Evolutionary conservation across 768 basidiomycete genomes (phyloP).

Genomic region (Nevesoporus exiguus): DNA sequence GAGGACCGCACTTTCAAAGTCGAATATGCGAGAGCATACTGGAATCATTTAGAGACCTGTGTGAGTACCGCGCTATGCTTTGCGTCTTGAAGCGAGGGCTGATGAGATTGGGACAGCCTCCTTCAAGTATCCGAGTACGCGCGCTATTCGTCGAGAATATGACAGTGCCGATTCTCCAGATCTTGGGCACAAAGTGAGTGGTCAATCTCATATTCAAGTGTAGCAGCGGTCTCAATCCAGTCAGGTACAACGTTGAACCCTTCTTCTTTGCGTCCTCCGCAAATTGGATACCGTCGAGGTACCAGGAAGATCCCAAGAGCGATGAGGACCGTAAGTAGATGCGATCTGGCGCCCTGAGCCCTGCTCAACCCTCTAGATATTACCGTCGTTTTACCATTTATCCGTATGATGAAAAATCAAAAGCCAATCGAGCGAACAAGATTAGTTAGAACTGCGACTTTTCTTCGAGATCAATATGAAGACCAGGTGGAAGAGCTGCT

Average conservation of each 20-base stretch:
- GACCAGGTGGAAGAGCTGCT: background rate
- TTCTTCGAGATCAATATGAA: background rate
- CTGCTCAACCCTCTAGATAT: conserved; percentile 42
- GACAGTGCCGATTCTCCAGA: conserved; percentile 49
- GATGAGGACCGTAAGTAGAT: conserved; percentile 48
- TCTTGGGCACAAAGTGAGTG: conserved; percentile 53
- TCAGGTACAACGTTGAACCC: conserved; percentile 55
- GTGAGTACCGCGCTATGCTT: conserved; percentile 29
- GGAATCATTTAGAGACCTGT: conserved; percentile 24
- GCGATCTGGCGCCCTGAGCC: conserved; percentile 23
- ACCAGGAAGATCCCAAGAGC: conserved; percentile 46
- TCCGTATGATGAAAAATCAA: conserved; percentile 38
- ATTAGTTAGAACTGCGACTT: conserved; percentile 13
- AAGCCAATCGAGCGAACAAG: conserved; percentile 19
- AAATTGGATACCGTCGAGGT: conserved; percentile 68
- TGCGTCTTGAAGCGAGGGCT: background rate
- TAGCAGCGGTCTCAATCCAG: background rate
- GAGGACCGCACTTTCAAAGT: conserved; percentile 3
- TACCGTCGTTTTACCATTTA: conserved; percentile 53
- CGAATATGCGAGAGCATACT: conserved; percentile 28
- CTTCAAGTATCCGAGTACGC: conserved; percentile 40
- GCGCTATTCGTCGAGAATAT: conserved; percentile 53
- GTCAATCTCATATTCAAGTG: background rate
- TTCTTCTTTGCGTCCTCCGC: conserved; percentile 63
- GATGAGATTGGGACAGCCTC: conserved; percentile 19